phyloP scores from a whole-genome alignment of 2,329 filamentous ascomycete species.

The Aspergillus sp. region DNA sequence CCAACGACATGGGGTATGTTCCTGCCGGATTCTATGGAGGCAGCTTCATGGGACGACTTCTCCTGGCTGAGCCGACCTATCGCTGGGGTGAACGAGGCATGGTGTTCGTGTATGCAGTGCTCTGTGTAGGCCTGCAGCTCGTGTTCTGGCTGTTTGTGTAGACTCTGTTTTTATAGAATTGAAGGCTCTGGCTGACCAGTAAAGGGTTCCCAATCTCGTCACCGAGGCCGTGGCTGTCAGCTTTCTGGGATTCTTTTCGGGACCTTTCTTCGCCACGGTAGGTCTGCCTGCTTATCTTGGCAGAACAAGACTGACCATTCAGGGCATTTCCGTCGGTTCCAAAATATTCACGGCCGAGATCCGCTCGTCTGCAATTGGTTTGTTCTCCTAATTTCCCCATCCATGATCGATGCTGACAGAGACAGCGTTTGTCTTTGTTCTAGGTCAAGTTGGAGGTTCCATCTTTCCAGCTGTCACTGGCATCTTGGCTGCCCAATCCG shows the following conservation, averaged over 20 bases:
- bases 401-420: not conserved
- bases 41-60: slow-evolving; percentile 47
- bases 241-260: slow-evolving; percentile 50
- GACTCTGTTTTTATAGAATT: too few relatives aligned
- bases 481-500: slow-evolving; percentile 39
- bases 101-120: slow-evolving; percentile 46
- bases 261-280: slow-evolving; percentile 51
- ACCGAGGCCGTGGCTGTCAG: slow-evolving; percentile 48
- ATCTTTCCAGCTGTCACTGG: slow-evolving; percentile 51
- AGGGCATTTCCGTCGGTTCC: slow-evolving; percentile 44
- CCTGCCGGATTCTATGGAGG: slow-evolving; percentile 55
- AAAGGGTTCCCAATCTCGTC: slow-evolving; percentile 37
- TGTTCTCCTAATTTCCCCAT: not conserved
- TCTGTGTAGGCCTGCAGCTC: slow-evolving; percentile 49
- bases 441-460: slow-evolving; percentile 49
- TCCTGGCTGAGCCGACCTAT: slow-evolving; percentile 53
- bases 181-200: not conserved
- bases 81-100: slow-evolving; percentile 52
- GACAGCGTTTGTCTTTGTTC: slow-evolving; percentile 45
- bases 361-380: slow-evolving; percentile 42
- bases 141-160: slow-evolving; percentile 48
- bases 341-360: slow-evolving; percentile 45
- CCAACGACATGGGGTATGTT: slow-evolving; percentile 54
- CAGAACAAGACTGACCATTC: not conserved
- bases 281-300: not conserved